Percentiles rank a stretch among this genome's conserved stretches.
These are phyloP conservation scores for Umbelopsis ramanniana DNA, from an alignment of 192 early-diverging fungal genomes.

Conservation along the genomic window DNA sequence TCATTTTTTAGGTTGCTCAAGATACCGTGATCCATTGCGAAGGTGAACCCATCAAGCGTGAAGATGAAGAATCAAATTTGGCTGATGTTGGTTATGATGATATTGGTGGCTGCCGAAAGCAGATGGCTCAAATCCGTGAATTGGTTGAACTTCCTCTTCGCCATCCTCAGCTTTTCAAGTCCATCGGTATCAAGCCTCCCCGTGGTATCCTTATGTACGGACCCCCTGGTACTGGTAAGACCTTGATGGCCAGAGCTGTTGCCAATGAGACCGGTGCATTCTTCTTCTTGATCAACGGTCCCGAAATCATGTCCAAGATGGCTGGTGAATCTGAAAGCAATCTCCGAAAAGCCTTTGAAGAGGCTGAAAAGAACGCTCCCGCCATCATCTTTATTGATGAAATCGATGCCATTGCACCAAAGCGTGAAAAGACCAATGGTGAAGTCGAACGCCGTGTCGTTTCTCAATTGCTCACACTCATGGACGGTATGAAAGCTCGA, in stretches of 20 bases:
- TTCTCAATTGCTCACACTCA: slow-evolving; percentile 93
- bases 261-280: slow-evolving; percentile 99
- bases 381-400: slow-evolving; percentile 98
- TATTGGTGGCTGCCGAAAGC: slow-evolving; percentile 97
- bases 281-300: slow-evolving; percentile 99
- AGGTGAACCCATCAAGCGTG: slow-evolving; percentile 98
- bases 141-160: slow-evolving; percentile 96
- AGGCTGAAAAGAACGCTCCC: slow-evolving; percentile 97
- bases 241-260: slow-evolving; percentile 96
- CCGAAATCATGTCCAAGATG: slow-evolving; percentile 99
- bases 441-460: slow-evolving; percentile 98
- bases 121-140: slow-evolving; percentile 99
- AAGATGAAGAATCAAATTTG: slow-evolving; percentile 94
- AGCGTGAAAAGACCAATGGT: slow-evolving; percentile 84
- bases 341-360: slow-evolving; percentile 97
- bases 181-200: slow-evolving; percentile 98
- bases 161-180: slow-evolving; percentile 98
- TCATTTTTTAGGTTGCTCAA: slow-evolving; percentile 75
- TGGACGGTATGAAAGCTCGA: slow-evolving; percentile 88
- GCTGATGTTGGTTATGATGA: slow-evolving; percentile 98
- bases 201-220: slow-evolving; percentile 98
- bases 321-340: slow-evolving; percentile 98
- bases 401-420: slow-evolving; percentile 96
- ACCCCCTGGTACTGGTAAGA: slow-evolving; percentile 99
- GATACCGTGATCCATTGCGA: slow-evolving; percentile 99